phyloP scores from a whole-genome alignment of 1,284 basidiomycete genomes.

The Trametes sp. region DNA sequence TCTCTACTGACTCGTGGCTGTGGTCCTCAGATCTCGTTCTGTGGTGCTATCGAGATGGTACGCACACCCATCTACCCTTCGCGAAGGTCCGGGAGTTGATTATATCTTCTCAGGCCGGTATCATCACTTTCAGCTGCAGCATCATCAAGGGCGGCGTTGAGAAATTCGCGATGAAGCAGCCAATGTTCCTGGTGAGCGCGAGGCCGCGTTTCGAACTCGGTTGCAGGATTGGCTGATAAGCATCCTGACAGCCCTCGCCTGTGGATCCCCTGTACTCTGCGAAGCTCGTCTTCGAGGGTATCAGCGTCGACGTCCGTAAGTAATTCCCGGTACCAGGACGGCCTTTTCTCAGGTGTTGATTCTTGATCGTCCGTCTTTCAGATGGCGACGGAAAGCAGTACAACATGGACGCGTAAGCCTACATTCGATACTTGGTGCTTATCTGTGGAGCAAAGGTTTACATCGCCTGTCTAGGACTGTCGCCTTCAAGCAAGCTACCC shows the following conservation, averaged over 20 bases:
- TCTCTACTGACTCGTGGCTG: not conserved
- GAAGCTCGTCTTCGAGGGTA: constrained; percentile 78
- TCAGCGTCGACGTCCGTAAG: constrained; percentile 75
- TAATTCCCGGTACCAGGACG: too few relatives aligned
- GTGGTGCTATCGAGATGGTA: constrained; percentile 84
- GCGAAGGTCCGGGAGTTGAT: not conserved
- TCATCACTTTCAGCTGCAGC: constrained; percentile 76
- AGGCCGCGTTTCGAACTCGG: too few relatives aligned
- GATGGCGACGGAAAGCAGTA: constrained; percentile 80
- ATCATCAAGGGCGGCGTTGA: constrained; percentile 81
- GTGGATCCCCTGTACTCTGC: constrained; percentile 78
- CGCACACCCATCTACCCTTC: not conserved
- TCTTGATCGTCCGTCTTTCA: too few relatives aligned
- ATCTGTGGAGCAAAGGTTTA: too few relatives aligned
- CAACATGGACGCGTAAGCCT: constrained; percentile 76
- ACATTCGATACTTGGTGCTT: not conserved
- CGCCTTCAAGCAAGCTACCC: constrained; percentile 81
- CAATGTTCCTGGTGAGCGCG: constrained; percentile 69
- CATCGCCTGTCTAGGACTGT: constrained; percentile 56
- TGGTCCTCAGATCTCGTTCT: constrained; percentile 68
- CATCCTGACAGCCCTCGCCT: constrained; percentile 64
- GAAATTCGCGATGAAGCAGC: constrained; percentile 78
- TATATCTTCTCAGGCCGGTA: constrained; percentile 61
- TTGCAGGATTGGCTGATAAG: not conserved
- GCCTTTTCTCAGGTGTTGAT: too few relatives aligned